Conservation (phyloP, 2,329 filamentous ascomycete species). For the Parasarocladium wereldwijsianum region DNA sequence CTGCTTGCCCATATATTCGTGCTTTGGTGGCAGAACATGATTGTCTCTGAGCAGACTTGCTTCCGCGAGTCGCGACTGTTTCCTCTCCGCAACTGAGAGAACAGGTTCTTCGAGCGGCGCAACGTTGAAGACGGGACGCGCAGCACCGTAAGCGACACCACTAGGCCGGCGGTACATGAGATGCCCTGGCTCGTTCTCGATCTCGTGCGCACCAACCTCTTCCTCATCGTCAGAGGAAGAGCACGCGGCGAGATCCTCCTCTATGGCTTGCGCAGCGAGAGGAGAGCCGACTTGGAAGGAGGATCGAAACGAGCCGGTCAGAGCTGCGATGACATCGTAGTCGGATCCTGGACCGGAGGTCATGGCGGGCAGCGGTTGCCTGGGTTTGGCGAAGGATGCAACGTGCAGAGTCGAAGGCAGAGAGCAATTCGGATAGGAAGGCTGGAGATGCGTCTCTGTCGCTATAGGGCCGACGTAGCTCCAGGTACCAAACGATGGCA, state of each 20-base stretch:
- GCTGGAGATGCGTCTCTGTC: no score
- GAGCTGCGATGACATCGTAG: constrained; percentile 7
- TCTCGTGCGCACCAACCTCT: constrained; percentile 14
- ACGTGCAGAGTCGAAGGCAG: no score
- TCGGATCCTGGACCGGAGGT: no score
- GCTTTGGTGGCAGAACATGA: constrained; percentile 49
- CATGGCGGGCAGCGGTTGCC: no score
- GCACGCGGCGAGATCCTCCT: constrained; percentile 51
- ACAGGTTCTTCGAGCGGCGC: constrained; percentile 28
- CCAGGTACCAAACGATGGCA: no score
- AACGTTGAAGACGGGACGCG: constrained; percentile 54
- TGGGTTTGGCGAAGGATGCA: no score
- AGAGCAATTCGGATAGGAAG: no score
- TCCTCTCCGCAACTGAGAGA: constrained; percentile 39
- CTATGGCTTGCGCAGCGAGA: constrained; percentile 49
- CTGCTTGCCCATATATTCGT: constrained; percentile 20
- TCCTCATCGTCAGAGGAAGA: constrained; percentile 36
- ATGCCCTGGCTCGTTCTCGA: constrained; percentile 21
- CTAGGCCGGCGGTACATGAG: constrained; percentile 61
- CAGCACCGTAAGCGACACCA: constrained; percentile 58
- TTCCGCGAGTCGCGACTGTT: constrained; percentile 42
- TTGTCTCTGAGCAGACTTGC: constrained; percentile 49
- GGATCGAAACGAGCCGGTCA: constrained; percentile 16
- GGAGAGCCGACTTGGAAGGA: constrained; percentile 48
- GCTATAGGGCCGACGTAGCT: no score